Evolutionary conservation across 345 rosid genomes (phyloP).

Genomic region (Excoecaria cochinchinensis): DNA sequence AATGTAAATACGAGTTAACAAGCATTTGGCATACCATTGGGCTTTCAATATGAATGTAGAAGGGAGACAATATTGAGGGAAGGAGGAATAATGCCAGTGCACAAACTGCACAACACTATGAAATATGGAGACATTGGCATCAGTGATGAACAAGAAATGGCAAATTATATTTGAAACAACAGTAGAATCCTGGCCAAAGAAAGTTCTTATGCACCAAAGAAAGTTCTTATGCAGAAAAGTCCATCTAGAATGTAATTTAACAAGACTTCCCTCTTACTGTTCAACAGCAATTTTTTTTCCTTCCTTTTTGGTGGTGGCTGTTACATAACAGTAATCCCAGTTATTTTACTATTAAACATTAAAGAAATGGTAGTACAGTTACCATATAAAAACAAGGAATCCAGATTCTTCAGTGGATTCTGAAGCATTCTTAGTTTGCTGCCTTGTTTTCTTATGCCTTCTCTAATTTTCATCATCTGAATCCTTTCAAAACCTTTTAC

Average conservation of each 20-base stretch:
- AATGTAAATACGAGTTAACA: neutral
- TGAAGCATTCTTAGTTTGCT: too few relatives aligned
- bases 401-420: too few relatives aligned
- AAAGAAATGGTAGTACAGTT: neutral
- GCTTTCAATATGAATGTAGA: constrained; percentile 58
- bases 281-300: neutral
- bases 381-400: too few relatives aligned
- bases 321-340: neutral
- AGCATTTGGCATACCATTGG: constrained; percentile 41
- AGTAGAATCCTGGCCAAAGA: neutral
- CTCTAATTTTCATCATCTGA: too few relatives aligned
- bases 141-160: neutral
- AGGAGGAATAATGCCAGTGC: constrained; percentile 51
- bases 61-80: constrained; percentile 59
- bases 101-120: constrained; percentile 66
- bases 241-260: too few relatives aligned
- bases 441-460: too few relatives aligned
- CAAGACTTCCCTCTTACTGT: neutral
- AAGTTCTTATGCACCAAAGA: neutral
- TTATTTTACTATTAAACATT: neutral
- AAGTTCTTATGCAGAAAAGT: too few relatives aligned
- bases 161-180: neutral
- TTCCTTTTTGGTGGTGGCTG: neutral
- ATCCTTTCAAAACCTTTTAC: too few relatives aligned
- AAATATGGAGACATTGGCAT: constrained; percentile 3